Percentiles rank a stretch among this genome's conserved stretches.
Evolutionary conservation across 2,329 filamentous ascomycete species (phyloP).

Genomic region (Scedosporium dehoogii): DNA sequence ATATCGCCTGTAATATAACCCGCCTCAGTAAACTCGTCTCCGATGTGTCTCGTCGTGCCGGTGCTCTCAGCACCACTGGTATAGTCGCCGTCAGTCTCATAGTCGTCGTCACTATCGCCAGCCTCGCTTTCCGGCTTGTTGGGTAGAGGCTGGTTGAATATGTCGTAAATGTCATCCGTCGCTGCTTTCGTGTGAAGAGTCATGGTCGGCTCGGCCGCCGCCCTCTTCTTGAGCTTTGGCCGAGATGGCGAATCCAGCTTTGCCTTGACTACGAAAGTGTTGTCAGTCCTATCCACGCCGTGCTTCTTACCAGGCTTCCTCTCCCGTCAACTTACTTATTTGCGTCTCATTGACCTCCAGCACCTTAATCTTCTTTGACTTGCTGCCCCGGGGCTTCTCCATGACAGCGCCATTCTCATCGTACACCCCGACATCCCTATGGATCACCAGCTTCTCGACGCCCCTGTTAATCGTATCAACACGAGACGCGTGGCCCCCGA

Average conservation of each 20-base stretch:
- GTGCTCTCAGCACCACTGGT: slow-evolving; percentile 82
- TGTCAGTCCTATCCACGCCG: slow-evolving; percentile 18
- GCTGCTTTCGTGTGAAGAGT: slow-evolving; percentile 91
- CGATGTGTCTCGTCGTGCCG: slow-evolving; percentile 61
- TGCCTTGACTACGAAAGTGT: slow-evolving; percentile 61
- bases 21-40: slow-evolving; percentile 18
- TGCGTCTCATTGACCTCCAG: slow-evolving; percentile 87
- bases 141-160: slow-evolving; percentile 73
- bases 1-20: slow-evolving; percentile 3
- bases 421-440: slow-evolving; percentile 25
- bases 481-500: background rate
- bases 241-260: slow-evolving; percentile 83
- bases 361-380: slow-evolving; percentile 62
- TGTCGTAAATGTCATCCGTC: slow-evolving; percentile 93
- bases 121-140: slow-evolving; percentile 22
- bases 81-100: slow-evolving; percentile 66
- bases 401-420: slow-evolving; percentile 51
- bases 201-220: slow-evolving; percentile 77
- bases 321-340: slow-evolving; percentile 55
- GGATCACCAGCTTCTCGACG: slow-evolving; percentile 16
- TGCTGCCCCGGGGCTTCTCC: slow-evolving; percentile 32
- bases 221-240: slow-evolving; percentile 72
- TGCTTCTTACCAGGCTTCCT: background rate
- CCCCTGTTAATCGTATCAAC: slow-evolving; percentile 20
- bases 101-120: slow-evolving; percentile 54